These are phyloP conservation scores for Dendrobium chrysotoxum DNA, from an alignment of 106 monocot genomes.

Conservation along the genomic window DNA sequence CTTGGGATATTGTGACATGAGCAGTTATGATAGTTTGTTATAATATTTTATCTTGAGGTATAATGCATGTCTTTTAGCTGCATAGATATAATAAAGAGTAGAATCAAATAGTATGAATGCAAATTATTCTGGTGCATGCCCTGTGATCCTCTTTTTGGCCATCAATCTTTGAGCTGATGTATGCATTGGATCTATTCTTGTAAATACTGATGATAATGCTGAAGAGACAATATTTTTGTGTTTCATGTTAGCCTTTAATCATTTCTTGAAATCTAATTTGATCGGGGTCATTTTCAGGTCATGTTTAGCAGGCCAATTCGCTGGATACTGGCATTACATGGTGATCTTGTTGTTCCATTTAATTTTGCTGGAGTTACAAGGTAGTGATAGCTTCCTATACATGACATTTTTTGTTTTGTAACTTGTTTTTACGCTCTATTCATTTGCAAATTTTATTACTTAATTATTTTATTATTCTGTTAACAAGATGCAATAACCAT, in stretches of 20 bases:
- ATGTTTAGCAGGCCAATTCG: slow-evolving; percentile 91
- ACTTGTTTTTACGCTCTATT: not conserved
- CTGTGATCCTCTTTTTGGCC: not conserved
- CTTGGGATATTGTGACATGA: not conserved
- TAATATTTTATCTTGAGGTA: too few relatives aligned
- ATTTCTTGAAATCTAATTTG: not conserved
- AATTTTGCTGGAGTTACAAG: slow-evolving; percentile 79
- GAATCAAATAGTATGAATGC: not conserved
- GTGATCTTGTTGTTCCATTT: slow-evolving; percentile 66
- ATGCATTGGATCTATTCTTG: too few relatives aligned
- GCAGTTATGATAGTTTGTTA: too few relatives aligned
- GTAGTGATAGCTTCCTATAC: slow-evolving; percentile 20
- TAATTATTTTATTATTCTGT: not conserved
- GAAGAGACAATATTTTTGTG: not conserved
- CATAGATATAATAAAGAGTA: not conserved
- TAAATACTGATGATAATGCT: not conserved
- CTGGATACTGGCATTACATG: slow-evolving; percentile 92
- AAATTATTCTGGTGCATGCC: not conserved
- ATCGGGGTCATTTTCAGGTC: slow-evolving; percentile 29
- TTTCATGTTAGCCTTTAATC: not conserved
- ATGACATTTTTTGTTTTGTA: not conserved
- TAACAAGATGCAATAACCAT: too few relatives aligned
- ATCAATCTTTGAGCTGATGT: not conserved
- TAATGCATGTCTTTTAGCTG: not conserved
- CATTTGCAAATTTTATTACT: not conserved